Percentiles rank a stretch among this genome's conserved stretches.
These are phyloP conservation scores for Somion occarium DNA, from an alignment of 1,284 basidiomycete genomes.

Conservation along the genomic window DNA sequence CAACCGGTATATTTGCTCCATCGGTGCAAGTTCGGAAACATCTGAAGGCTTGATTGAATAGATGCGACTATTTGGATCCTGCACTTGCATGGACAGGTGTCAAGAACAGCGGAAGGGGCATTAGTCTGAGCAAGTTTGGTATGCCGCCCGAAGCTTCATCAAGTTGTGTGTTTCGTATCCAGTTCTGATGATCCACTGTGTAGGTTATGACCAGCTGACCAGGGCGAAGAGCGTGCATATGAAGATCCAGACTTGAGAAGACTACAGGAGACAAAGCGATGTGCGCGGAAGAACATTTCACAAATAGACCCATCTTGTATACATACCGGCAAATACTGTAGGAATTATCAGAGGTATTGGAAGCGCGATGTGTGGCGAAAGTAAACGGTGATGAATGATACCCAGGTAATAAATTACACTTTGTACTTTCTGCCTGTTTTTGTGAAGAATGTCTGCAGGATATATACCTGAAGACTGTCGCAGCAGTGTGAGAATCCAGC, in stretches of 20 bases:
- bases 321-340: too few species aligned
- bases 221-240: constrained; percentile 74
- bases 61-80: constrained; percentile 87
- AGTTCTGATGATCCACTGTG: background rate
- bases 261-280: background rate
- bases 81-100: constrained; percentile 92
- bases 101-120: constrained; percentile 88
- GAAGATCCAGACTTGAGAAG: constrained; percentile 51
- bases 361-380: background rate
- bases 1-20: constrained; percentile 51
- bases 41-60: constrained; percentile 18
- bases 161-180: constrained; percentile 43
- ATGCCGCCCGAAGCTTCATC: constrained; percentile 32
- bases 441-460: constrained; percentile 92
- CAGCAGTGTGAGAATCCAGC: constrained; percentile 6
- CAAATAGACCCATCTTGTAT: too few species aligned
- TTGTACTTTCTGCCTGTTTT: constrained; percentile 82
- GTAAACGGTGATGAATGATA: background rate
- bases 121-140: constrained; percentile 89
- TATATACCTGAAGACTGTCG: constrained; percentile 80
- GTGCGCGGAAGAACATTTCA: background rate
- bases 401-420: constrained; percentile 43
- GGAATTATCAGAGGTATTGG: background rate
- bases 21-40: background rate
- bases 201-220: constrained; percentile 78